Evolutionary conservation across 768 basidiomycete species (phyloP).

Genomic region (Termitomyces eurrhizus): DNA sequence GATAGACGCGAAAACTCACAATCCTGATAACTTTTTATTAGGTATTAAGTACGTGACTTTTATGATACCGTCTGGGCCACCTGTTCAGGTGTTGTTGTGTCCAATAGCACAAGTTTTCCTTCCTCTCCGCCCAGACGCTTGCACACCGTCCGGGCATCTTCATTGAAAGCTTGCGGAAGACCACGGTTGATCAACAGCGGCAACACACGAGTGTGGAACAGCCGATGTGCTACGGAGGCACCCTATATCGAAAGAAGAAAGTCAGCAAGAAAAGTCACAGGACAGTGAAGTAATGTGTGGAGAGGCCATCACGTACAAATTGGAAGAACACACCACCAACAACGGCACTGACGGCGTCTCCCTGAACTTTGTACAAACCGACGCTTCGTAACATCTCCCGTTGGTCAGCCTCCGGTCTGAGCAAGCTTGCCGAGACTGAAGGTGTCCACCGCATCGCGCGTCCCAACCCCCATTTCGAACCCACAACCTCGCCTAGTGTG

Average conservation of each 20-base stretch:
- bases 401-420: slow-evolving; percentile 24
- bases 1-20: slow-evolving; percentile 8
- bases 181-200: not conserved
- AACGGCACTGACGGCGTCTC: slow-evolving; percentile 7
- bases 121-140: slow-evolving; percentile 46
- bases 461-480: slow-evolving; percentile 63
- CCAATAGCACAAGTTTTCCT: slow-evolving; percentile 26
- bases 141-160: not conserved
- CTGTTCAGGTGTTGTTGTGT: slow-evolving; percentile 1
- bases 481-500: slow-evolving; percentile 69
- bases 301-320: slow-evolving; percentile 50
- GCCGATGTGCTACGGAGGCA: slow-evolving; percentile 1
- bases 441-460: slow-evolving; percentile 75
- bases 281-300: not conserved
- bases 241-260: not conserved
- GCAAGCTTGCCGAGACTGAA: slow-evolving; percentile 36
- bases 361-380: slow-evolving; percentile 23
- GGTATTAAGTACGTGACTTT: slow-evolving; percentile 8
- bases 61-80: slow-evolving; percentile 3
- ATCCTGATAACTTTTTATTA: slow-evolving; percentile 15
- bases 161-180: not conserved
- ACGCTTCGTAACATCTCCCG: slow-evolving; percentile 55
- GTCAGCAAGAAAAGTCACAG: not conserved
- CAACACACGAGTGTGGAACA: slow-evolving; percentile 1
- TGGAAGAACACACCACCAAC: slow-evolving; percentile 49